Conservation (phyloP, 192 early-diverging fungal species). For the Podila verticillata region DNA sequence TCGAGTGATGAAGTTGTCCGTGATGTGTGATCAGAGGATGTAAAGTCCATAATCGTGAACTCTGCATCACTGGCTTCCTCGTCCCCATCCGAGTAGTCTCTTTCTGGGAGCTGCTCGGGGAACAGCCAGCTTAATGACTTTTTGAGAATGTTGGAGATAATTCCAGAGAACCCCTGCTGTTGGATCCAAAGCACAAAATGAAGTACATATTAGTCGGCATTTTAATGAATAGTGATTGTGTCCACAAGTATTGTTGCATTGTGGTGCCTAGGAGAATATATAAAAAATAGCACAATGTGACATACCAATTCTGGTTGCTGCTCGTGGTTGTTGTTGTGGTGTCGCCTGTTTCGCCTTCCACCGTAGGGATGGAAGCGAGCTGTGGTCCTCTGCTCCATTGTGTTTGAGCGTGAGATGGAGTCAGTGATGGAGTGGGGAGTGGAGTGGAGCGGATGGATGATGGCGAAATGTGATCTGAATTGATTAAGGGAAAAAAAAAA, state of each 20-base stretch:
- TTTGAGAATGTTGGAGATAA: neutral
- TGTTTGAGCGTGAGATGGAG: neutral
- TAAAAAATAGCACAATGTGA: too few relatives aligned
- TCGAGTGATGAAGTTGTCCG: neutral
- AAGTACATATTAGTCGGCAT: too few relatives aligned
- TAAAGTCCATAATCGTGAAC: neutral
- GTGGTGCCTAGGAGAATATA: too few relatives aligned
- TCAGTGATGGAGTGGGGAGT: neutral
- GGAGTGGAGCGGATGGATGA: neutral
- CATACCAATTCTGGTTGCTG: too few relatives aligned
- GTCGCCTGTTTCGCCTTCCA: neutral
- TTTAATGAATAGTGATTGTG: too few relatives aligned
- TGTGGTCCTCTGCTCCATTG: neutral
- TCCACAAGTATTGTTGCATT: too few relatives aligned
- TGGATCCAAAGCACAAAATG: too few relatives aligned
- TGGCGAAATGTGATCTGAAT: constrained; percentile 2
- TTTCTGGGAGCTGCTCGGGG: neutral
- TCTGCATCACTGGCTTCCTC: neutral
- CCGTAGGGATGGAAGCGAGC: neutral
- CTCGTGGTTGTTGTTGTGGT: too few relatives aligned
- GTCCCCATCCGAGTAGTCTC: neutral
- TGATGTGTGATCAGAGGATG: too few relatives aligned
- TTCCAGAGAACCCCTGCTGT: too few relatives aligned
- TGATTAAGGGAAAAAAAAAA: neutral
- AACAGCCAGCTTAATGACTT: neutral